These are phyloP conservation scores for Sphaerosporella brunnea DNA, from an alignment of 495 filamentous ascomycete genomes.

Conservation along the genomic window DNA sequence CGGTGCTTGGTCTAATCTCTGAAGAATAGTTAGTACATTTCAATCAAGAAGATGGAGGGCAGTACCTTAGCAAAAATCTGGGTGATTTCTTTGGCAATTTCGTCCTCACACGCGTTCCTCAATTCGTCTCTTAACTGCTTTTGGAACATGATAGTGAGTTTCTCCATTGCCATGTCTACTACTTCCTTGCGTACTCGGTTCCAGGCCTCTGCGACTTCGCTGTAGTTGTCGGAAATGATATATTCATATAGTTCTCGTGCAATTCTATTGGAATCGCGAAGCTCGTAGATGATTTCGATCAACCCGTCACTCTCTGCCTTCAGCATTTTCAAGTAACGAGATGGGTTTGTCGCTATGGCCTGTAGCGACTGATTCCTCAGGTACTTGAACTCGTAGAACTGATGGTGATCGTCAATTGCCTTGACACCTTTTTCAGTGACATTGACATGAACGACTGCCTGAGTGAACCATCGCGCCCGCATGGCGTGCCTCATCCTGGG, in stretches of 20 bases:
- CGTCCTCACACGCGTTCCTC: conserved; percentile 77
- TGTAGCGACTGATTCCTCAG: conserved; percentile 67
- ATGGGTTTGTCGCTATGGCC: conserved; percentile 64
- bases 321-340: conserved; percentile 85
- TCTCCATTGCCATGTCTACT: conserved; percentile 59
- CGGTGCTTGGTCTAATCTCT: conserved; percentile 79
- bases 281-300: conserved; percentile 59
- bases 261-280: conserved; percentile 59
- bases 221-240: conserved; percentile 83
- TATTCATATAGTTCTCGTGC: conserved; percentile 54
- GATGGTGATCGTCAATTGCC: conserved; percentile 85
- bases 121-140: conserved; percentile 87
- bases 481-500: conserved; percentile 82
- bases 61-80: conserved; percentile 58
- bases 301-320: conserved; percentile 87
- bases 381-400: conserved; percentile 97
- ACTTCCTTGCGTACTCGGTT: conserved; percentile 70
- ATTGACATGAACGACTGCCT: conserved; percentile 63
- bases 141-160: conserved; percentile 66
- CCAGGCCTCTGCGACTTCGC: conserved; percentile 89
- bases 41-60: too few relatives aligned
- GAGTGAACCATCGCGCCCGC: conserved; percentile 60
- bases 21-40: conserved; percentile 4
- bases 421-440: conserved; percentile 88
- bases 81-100: conserved; percentile 61